Base-by-base conservation (phyloP, 441 rosid species). In the Croton laevigatus region DNA sequence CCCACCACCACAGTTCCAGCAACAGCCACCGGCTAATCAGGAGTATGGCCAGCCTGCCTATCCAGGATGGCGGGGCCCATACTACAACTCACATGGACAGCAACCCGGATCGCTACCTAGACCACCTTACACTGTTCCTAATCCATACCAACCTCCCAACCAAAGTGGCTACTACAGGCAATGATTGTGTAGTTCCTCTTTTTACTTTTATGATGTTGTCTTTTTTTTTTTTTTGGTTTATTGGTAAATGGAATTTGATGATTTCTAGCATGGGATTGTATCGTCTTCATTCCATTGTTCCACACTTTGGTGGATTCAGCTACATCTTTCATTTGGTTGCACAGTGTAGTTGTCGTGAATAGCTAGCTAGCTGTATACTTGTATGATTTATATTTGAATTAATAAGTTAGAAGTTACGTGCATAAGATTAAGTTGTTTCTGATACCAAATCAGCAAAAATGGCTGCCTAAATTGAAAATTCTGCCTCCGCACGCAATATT, bases 41-140 rank as follows among this genome's bases (percentile, higher is more conserved):
- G 95, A 87, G 55, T 89, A 89, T 58, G 90, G 95, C n/a, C 95
- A 89, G 62, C 95, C 95, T 38, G 90, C 90, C 42, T 88, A 88
- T 85, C 94, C 90, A n/a, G 94, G 93, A 45, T 94, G 97, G 97
- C 91, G 84, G 14, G 97, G 97, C 42, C 88, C 97, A 8, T 94
- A 91, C 80, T 88, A 90, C 81, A 88, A 85, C 73, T 82, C 87
- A 42, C 92, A 83, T 20, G 86, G 80, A 20, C 95, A 89, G 76
- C 97, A 89, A 73, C 83, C 87, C 32, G 87, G 82, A 48, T 81
- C 89, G 34, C 59, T 58, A 70, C 92, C 97, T 17, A 87, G 89
- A 62, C 95, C 97, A 71, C 92, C 98, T 22, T 94, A 94, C 74
- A 80, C 90, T 1, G 75, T 77, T 60, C 94, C 83, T 71, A 78